phyloP scores from a whole-genome alignment of 2,329 filamentous ascomycete genomes.

The Albophoma yamanashiensis region DNA sequence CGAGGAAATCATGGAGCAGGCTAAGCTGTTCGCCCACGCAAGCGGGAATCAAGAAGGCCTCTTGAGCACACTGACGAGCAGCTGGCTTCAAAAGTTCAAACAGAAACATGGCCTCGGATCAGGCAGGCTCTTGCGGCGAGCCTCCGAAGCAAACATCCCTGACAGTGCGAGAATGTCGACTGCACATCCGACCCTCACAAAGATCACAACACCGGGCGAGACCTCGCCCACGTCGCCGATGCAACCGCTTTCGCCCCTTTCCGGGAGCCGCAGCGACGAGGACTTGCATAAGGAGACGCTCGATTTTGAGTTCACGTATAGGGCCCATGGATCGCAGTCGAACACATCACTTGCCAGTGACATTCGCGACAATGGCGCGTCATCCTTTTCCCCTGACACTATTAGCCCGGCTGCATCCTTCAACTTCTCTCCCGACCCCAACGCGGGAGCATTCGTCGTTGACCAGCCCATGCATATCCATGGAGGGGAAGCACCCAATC shows the following conservation, averaged over 20 bases:
- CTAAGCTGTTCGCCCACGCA: slow-evolving; percentile 67
- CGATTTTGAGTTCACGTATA: slow-evolving; percentile 22
- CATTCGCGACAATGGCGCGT: slow-evolving; percentile 23
- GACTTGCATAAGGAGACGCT: slow-evolving; percentile 42
- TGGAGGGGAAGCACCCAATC: slow-evolving; percentile 32
- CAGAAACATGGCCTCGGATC: slow-evolving; percentile 60
- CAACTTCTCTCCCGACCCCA: slow-evolving; percentile 64
- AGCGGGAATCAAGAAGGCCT: slow-evolving; percentile 59
- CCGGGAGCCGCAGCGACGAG: slow-evolving; percentile 59
- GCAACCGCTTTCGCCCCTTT: slow-evolving; percentile 56
- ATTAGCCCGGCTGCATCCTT: slow-evolving; percentile 68
- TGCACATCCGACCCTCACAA: slow-evolving; percentile 19
- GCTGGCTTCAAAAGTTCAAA: slow-evolving; percentile 94
- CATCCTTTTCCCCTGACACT: slow-evolving; percentile 60
- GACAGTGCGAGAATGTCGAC: slow-evolving; percentile 51
- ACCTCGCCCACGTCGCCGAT: slow-evolving; percentile 66
- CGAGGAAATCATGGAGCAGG: slow-evolving; percentile 76
- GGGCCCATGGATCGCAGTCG: slow-evolving; percentile 22
- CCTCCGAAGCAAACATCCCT: slow-evolving; percentile 60
- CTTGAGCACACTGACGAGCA: slow-evolving; percentile 58
- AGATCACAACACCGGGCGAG: slow-evolving; percentile 36
- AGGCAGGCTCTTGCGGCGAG: slow-evolving; percentile 40
- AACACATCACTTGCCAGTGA: slow-evolving; percentile 21
- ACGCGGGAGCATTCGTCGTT: slow-evolving; percentile 50
- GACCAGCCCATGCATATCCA: slow-evolving; percentile 27